A percentile compares a stretch with the other conserved stretches of the same genome.
phyloP scores from a whole-genome alignment of 148 eudicot species.

The Nepenthes mirabilis region DNA sequence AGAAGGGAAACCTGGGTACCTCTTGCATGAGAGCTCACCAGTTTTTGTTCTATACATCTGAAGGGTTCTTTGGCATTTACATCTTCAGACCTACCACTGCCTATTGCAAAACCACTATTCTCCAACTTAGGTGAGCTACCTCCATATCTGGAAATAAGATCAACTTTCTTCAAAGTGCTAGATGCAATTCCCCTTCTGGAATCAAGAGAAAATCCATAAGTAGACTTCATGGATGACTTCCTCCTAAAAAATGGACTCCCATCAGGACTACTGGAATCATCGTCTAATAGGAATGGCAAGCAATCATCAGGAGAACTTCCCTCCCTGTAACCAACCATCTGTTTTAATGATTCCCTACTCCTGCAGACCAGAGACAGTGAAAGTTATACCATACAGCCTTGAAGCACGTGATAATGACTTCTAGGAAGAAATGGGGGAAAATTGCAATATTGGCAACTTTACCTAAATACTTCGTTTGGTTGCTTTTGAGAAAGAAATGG shows the following conservation, averaged over 20 bases:
- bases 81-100: slow-evolving; percentile 17
- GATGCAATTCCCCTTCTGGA: slow-evolving; percentile 21
- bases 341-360: slow-evolving; percentile 26
- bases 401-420: neutral
- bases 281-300: slow-evolving; percentile 67
- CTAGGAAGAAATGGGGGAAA: slow-evolving; percentile 2
- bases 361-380: slow-evolving; percentile 20
- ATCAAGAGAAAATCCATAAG: slow-evolving; percentile 51
- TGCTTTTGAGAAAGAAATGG: slow-evolving; percentile 52
- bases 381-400: slow-evolving; percentile 3
- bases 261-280: slow-evolving; percentile 67
- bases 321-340: slow-evolving; percentile 24
- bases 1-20: slow-evolving; percentile 22
- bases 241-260: slow-evolving; percentile 45
- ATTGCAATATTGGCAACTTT: slow-evolving; percentile 4
- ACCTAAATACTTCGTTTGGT: slow-evolving; percentile 48
- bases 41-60: slow-evolving; percentile 29
- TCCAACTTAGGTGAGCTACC: slow-evolving; percentile 20
- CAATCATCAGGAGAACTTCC: slow-evolving; percentile 66
- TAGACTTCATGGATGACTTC: slow-evolving; percentile 38
- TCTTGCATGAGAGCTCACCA: slow-evolving; percentile 29
- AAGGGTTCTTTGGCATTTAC: slow-evolving; percentile 31
- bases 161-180: slow-evolving; percentile 21
- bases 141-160: slow-evolving; percentile 22
- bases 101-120: slow-evolving; percentile 30